phyloP scores from a whole-genome alignment of 2,329 filamentous ascomycete species.

The Domatiomyces globalis region DNA sequence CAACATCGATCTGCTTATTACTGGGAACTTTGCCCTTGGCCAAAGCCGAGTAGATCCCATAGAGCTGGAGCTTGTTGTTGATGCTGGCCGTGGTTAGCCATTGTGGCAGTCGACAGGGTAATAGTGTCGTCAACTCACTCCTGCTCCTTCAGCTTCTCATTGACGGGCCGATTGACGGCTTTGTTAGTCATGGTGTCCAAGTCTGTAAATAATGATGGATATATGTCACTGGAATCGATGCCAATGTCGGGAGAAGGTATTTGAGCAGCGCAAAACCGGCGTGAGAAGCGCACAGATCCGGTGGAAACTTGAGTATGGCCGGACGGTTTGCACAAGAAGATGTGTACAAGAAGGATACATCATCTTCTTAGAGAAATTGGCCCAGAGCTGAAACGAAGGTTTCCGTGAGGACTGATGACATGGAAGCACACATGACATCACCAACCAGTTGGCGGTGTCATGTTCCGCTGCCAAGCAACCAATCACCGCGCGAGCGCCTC shows the following conservation, averaged over 20 bases:
- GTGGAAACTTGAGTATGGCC: too few species aligned
- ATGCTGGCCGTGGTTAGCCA: slow-evolving; percentile 40
- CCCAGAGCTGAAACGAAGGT: not conserved
- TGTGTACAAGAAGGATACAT: not conserved
- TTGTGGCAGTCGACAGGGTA: too few species aligned
- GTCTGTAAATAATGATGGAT: not conserved
- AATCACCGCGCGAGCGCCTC: not conserved
- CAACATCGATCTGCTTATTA: slow-evolving; percentile 91
- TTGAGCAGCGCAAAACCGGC: too few species aligned
- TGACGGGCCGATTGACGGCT: slow-evolving; percentile 57
- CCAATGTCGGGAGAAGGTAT: not conserved
- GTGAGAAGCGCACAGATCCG: too few species aligned
- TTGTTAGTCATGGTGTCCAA: slow-evolving; percentile 6
- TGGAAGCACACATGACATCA: not conserved
- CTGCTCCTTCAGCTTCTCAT: slow-evolving; percentile 62
- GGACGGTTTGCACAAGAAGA: not conserved
- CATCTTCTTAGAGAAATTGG: not conserved
- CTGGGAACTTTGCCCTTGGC: slow-evolving; percentile 81
- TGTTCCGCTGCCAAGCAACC: not conserved
- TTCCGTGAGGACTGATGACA: not conserved
- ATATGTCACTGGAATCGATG: not conserved
- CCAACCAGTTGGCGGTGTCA: not conserved
- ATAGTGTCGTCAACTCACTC: slow-evolving; percentile 23
- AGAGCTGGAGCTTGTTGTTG: slow-evolving; percentile 87
- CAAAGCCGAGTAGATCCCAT: slow-evolving; percentile 56